A percentile compares a stretch with the other conserved stretches of the same genome.
Evolutionary conservation across 352 stramenopile species (phyloP).

Genomic region (Phytophthora nicotianae): DNA sequence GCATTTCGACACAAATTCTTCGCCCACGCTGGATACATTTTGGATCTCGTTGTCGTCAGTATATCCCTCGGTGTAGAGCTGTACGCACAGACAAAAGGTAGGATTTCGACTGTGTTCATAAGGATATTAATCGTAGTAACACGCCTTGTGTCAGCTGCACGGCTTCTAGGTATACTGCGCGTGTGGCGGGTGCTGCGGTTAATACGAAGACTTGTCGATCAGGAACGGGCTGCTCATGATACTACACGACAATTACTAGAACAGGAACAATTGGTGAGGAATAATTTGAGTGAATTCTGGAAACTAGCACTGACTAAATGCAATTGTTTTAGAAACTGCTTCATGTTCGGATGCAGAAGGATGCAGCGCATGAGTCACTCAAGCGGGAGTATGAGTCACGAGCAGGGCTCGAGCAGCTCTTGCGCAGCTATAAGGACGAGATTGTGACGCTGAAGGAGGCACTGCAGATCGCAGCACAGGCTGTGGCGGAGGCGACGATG

Average conservation of each 20-base stretch:
- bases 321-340: conserved; percentile 46
- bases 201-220: conserved; percentile 51
- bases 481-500: conserved; percentile 53
- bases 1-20: conserved; percentile 61
- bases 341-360: conserved; percentile 51
- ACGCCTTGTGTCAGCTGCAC: conserved; percentile 35
- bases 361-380: conserved; percentile 58
- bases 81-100: conserved; percentile 62
- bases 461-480: conserved; percentile 67
- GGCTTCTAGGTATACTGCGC: conserved; percentile 57
- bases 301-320: too few relatives aligned
- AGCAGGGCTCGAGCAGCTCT: conserved; percentile 47
- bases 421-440: conserved; percentile 78
- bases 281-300: too few relatives aligned
- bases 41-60: conserved; percentile 50
- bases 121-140: neutral
- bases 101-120: neutral
- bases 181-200: conserved; percentile 70
- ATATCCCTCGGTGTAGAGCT: conserved; percentile 47
- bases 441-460: conserved; percentile 77
- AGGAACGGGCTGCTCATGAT: conserved; percentile 51
- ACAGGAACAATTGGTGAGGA: conserved; percentile 49
- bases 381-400: conserved; percentile 65
- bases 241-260: conserved; percentile 46
- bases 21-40: conserved; percentile 58